These are phyloP conservation scores for Wickerhamiella dianesei DNA, from an alignment of 805 yeast genomes.

Conservation along the genomic window DNA sequence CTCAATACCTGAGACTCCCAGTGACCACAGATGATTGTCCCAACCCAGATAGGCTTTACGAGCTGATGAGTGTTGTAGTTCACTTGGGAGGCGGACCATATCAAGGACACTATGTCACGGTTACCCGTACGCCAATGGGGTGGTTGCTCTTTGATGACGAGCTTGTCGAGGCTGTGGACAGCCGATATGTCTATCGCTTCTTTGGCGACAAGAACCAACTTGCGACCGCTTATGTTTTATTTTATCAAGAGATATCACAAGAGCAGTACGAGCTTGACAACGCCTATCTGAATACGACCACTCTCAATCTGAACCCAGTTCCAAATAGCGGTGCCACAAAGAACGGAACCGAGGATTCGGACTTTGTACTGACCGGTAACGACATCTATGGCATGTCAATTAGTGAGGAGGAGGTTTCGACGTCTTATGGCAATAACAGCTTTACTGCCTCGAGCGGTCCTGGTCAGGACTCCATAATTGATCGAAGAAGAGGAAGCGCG, in stretches of 20 bases:
- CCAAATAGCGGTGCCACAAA: background rate
- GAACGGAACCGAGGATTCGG: background rate
- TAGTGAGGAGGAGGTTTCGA: background rate
- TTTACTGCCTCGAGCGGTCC: background rate
- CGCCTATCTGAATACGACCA: background rate
- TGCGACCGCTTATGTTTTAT: constrained; percentile 82
- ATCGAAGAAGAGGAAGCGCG: background rate
- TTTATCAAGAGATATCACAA: constrained; percentile 47
- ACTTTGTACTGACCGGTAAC: background rate
- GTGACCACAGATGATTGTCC: constrained; percentile 44
- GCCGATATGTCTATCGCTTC: constrained; percentile 66
- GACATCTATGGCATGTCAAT: background rate
- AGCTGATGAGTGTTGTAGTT: constrained; percentile 72
- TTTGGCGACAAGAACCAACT: constrained; percentile 80
- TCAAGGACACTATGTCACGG: constrained; percentile 89
- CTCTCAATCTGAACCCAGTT: background rate
- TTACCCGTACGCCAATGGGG: constrained; percentile 67
- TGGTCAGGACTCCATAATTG: background rate
- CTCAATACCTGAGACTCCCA: constrained; percentile 54
- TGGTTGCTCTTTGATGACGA: constrained; percentile 96
- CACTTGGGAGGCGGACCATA: constrained; percentile 97
- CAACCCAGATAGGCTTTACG: constrained; percentile 50
- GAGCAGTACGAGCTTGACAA: constrained; percentile 3
- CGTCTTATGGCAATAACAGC: background rate
- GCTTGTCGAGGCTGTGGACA: constrained; percentile 78